Evolutionary conservation across 192 early-diverging fungal genomes (phyloP).

Genomic region (Backusella morwellensis): DNA sequence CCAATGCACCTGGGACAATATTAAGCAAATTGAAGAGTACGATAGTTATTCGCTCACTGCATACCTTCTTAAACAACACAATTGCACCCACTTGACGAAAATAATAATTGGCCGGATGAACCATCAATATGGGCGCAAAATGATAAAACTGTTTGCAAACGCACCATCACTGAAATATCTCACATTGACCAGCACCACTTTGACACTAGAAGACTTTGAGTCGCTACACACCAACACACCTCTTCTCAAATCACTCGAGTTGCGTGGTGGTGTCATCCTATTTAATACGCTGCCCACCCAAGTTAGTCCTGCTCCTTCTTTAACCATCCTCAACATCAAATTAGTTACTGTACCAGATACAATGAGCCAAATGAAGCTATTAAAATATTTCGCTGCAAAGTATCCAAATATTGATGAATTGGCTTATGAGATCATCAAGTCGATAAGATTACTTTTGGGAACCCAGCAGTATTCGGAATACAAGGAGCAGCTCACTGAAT

Average conservation of each 20-base stretch:
- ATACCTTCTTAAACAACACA: not conserved
- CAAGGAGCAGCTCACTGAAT: not conserved
- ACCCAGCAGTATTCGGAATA: not conserved
- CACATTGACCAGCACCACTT: not conserved
- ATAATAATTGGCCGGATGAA: not conserved
- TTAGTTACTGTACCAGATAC: not conserved
- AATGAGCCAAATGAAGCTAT: not conserved
- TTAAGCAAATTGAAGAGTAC: not conserved
- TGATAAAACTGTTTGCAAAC: not conserved
- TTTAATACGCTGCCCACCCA: not conserved
- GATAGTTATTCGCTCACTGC: not conserved
- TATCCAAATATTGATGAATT: not conserved
- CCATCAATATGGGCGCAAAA: no score
- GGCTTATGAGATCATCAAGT: not conserved
- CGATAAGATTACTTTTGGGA: not conserved
- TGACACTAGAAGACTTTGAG: not conserved
- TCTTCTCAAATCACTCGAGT: not conserved
- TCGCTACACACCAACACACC: not conserved
- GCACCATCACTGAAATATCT: not conserved
- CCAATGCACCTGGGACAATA: not conserved
- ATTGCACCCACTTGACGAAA: not conserved
- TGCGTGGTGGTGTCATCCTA: not conserved
- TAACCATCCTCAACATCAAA: not conserved
- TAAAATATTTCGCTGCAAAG: not conserved
- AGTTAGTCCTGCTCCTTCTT: not conserved